phyloP scores from a whole-genome alignment of 2,329 filamentous ascomycete genomes.

The Thielaviopsis euricoi region DNA sequence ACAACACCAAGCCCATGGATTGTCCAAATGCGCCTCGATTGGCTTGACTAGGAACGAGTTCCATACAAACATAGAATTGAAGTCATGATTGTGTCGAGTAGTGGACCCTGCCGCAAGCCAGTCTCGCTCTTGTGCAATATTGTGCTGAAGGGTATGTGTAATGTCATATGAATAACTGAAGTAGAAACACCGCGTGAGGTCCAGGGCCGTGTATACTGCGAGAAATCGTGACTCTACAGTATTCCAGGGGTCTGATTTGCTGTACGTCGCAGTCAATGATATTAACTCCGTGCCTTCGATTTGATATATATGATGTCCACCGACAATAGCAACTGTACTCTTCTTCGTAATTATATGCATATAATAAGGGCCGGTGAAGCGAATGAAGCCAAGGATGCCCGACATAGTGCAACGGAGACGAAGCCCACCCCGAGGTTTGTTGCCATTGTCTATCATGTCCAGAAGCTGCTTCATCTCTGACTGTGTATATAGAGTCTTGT shows the following conservation, averaged over 20 bases:
- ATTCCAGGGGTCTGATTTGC: constrained; percentile 61
- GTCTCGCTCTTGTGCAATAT: constrained; percentile 66
- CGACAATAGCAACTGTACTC: constrained; percentile 88
- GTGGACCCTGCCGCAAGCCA: constrained; percentile 36
- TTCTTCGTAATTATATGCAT: constrained; percentile 95
- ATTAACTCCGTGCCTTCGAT: constrained; percentile 87
- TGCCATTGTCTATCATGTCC: constrained; percentile 88
- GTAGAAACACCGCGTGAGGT: constrained; percentile 84
- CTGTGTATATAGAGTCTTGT: constrained; percentile 86
- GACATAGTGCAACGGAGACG: constrained; percentile 80
- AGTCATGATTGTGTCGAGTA: constrained; percentile 23
- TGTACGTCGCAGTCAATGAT: constrained; percentile 61
- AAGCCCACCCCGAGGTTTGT: constrained; percentile 76
- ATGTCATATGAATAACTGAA: constrained; percentile 98
- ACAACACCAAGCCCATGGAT: constrained; percentile 88
- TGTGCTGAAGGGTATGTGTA: constrained; percentile 79
- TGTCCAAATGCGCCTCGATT: constrained; percentile 50
- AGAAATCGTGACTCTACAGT: constrained; percentile 82
- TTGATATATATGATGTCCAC: constrained; percentile 90
- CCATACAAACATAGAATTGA: constrained; percentile 97
- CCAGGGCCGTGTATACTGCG: constrained; percentile 75
- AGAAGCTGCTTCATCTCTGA: constrained; percentile 87
- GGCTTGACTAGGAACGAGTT: constrained; percentile 79
- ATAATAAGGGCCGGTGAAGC: constrained; percentile 90
- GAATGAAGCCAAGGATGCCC: constrained; percentile 88